Conservation (phyloP, 225 moss, liverwort and hornwort species). For the Sphagnum tenellum region DNA sequence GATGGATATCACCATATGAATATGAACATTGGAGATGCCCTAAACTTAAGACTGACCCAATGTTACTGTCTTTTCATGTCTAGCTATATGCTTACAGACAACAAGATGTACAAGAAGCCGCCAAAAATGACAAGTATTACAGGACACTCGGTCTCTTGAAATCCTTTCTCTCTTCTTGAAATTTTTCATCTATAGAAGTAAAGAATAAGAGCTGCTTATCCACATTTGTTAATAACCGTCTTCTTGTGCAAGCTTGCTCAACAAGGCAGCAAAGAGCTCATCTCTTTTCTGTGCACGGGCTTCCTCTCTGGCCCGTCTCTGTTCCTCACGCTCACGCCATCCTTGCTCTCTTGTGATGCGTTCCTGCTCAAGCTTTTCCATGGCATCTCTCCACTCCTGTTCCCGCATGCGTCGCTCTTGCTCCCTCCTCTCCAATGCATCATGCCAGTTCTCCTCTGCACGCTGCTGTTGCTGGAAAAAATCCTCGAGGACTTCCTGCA, state of each 20-base stretch:
- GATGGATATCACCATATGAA: too few relatives aligned
- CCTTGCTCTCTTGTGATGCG: slow-evolving; percentile 61
- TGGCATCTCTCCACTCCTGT: slow-evolving; percentile 94
- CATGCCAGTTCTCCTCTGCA: slow-evolving; percentile 91
- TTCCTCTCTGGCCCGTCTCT: slow-evolving; percentile 73
- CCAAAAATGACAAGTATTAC: too few relatives aligned
- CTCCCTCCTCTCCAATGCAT: slow-evolving; percentile 82
- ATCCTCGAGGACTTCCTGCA: slow-evolving; percentile 98
- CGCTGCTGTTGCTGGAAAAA: slow-evolving; percentile 98
- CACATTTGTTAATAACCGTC: slow-evolving; percentile 36
- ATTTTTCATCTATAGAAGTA: too few relatives aligned
- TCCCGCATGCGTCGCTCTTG: slow-evolving; percentile 84
- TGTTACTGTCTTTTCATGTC: too few relatives aligned
- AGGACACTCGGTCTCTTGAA: too few relatives aligned
- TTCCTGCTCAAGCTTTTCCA: slow-evolving; percentile 97
- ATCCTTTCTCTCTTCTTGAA: too few relatives aligned
- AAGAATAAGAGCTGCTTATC: too few relatives aligned
- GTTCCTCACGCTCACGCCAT: slow-evolving; percentile 92
- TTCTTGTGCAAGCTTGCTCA: slow-evolving; percentile 78
- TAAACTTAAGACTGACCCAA: too few relatives aligned
- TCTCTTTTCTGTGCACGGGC: slow-evolving; percentile 90
- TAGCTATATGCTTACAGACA: too few relatives aligned
- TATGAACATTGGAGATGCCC: too few relatives aligned
- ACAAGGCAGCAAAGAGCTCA: slow-evolving; percentile 69
- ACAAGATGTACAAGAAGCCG: too few relatives aligned